Percentiles rank a stretch among this genome's conserved stretches.
Conservation (phyloP, 345 rosid species). For the Kandelia obovata region DNA sequence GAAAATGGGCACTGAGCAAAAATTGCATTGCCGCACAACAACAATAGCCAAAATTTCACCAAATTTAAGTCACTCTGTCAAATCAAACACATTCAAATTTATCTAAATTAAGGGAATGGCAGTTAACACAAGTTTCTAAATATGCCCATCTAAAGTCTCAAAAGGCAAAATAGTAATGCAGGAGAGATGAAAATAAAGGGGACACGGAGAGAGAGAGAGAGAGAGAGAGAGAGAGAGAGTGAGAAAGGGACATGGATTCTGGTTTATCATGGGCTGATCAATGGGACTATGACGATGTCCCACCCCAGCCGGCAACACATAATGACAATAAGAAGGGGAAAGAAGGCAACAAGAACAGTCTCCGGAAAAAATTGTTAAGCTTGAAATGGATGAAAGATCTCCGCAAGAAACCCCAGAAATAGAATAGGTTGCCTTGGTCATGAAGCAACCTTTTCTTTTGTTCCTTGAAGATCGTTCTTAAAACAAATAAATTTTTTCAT, state of each 20-base stretch:
- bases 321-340: conserved; percentile 31
- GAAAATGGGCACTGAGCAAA: conserved; percentile 4
- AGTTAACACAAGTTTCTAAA: not conserved
- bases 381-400: conserved; percentile 31
- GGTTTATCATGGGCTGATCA: conserved; percentile 70
- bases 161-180: not conserved
- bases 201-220: not conserved
- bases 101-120: conserved; percentile 3
- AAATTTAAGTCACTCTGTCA: not conserved
- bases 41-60: conserved; percentile 6
- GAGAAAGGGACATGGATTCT: conserved; percentile 37
- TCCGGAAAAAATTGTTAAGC: conserved; percentile 17
- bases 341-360: conserved; percentile 26
- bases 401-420: conserved; percentile 22
- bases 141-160: not conserved
- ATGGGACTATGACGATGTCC: conserved; percentile 54
- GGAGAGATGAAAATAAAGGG: not conserved
- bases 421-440: not conserved
- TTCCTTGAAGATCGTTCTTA: not conserved
- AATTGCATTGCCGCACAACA: conserved; percentile 1
- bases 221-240: not conserved
- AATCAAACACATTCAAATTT: not conserved
- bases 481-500: too few relatives aligned
- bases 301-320: conserved; percentile 14
- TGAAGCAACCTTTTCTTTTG: not conserved